Evolutionary conservation across 805 yeast genomes (phyloP), one percentile per base, ranked within the genome.

Genomic region (Brettanomyces sp.): DNA sequence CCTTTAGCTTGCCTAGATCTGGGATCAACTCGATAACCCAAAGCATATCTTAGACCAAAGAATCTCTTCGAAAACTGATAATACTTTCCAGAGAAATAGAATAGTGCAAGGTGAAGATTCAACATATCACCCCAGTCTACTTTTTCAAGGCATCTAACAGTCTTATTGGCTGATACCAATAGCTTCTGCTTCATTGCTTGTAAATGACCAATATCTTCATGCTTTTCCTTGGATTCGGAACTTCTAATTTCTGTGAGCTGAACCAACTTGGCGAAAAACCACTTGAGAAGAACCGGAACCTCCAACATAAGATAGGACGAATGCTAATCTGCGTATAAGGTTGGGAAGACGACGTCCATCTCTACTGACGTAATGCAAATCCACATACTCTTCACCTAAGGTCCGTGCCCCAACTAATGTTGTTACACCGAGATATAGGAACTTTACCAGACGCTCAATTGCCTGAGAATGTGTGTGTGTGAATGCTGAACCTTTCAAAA

Each of bases 371-470:
- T 85, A 83, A 6, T 79, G 63, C 45, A 87, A 65, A 61, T 91
- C 96, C 12, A 89, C 89, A 63, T 91, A 91, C 64, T 91, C 97
- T 59, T 91, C 98, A 1, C 99, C 99, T 25, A 93, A 65, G 0
- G 98, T 91, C 45, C 91, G 72, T 1, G 85, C 76, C 0, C 91
- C 91, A 4, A 77, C 48, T 12, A 84, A 64, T 0, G 96, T 90
- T 0, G 97, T 91, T 22, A 86, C 64, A 2, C 73, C 62, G n/a
- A 87, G 67, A 58, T 91, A 91, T 0, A 82, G 39, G 1, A 81
- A 60, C 44, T 80, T 80, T 8, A 84, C 76, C 2, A 69, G 58
- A 0, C 78, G 72, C 0, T 80, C 66, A 12, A 89, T 68, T 53
- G 82, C 86, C 39, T 76, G 73, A 2, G 84, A 76, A 53, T 82